phyloP scores from a whole-genome alignment of 2,329 filamentous ascomycete species.

The Ophiosphaerella narmari region DNA sequence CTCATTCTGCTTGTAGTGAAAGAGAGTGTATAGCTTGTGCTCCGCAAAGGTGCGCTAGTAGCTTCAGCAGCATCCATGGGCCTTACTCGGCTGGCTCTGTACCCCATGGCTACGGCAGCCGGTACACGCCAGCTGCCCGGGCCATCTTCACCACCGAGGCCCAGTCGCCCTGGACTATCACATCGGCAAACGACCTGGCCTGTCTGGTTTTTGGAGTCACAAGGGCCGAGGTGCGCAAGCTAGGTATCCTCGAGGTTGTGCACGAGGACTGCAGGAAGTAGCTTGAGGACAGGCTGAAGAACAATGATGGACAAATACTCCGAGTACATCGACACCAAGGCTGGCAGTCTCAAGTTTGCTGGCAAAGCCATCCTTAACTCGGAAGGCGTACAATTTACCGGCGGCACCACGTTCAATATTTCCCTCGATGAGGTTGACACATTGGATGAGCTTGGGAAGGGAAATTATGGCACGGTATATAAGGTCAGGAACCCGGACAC shows the following conservation, averaged over 20 bases:
- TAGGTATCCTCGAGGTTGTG: constrained; percentile 94
- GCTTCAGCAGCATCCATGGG: constrained; percentile 38
- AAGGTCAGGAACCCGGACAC: constrained; percentile 75
- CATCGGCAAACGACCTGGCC: constrained; percentile 93
- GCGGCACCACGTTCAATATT: constrained; percentile 87
- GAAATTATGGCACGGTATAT: constrained; percentile 98
- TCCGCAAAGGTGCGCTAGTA: too few species aligned
- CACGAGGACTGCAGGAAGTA: constrained; percentile 86
- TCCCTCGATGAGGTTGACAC: constrained; percentile 95
- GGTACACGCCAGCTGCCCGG: constrained; percentile 89
- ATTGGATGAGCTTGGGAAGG: constrained; percentile 90
- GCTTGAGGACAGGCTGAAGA: constrained; percentile 82
- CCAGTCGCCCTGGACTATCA: constrained; percentile 89
- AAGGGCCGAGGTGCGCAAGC: constrained; percentile 89
- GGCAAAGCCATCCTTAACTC: constrained; percentile 89
- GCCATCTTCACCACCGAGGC: constrained; percentile 97
- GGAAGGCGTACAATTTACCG: constrained; percentile 88
- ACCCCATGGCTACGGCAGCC: constrained; percentile 82
- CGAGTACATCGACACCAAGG: constrained; percentile 88
- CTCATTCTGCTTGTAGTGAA: too few species aligned
- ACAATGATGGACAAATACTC: constrained; percentile 68
- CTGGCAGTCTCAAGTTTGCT: constrained; percentile 88
- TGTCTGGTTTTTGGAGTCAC: constrained; percentile 99
- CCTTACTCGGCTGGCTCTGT: constrained; percentile 47
- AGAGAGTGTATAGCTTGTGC: too few species aligned